These are phyloP conservation scores for Aspergillus caelatus DNA, from an alignment of 2,329 filamentous ascomycete genomes.

Conservation along the genomic window DNA sequence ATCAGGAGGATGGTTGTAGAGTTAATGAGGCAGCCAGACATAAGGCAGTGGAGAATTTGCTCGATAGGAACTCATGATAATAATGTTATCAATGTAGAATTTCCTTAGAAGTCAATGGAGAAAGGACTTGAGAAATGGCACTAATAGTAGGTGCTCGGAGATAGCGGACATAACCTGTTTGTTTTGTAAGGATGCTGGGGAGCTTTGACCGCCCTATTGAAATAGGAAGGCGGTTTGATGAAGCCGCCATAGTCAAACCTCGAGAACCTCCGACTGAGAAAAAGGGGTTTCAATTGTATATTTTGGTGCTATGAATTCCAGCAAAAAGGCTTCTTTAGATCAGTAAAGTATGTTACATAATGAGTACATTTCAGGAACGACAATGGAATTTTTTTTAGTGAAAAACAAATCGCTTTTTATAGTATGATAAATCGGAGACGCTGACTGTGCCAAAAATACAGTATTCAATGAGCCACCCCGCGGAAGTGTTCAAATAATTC, in stretches of 20 bases:
- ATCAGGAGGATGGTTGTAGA: neutral
- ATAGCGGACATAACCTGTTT: constrained; percentile 15
- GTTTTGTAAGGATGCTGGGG: neutral
- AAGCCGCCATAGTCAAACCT: neutral
- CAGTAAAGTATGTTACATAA: neutral
- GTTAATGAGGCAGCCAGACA: neutral
- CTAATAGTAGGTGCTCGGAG: constrained; percentile 3
- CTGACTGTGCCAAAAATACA: neutral
- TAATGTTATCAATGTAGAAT: neutral
- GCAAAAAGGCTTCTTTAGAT: neutral
- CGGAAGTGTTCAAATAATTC: neutral
- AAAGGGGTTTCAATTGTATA: neutral
- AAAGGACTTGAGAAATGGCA: too few species aligned
- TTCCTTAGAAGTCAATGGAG: too few species aligned
- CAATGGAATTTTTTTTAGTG: neutral
- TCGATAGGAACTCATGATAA: neutral
- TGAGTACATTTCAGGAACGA: neutral
- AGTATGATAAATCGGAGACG: neutral
- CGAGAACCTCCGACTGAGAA: neutral
- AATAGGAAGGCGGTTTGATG: neutral
- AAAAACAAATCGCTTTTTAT: neutral
- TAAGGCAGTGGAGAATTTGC: neutral
- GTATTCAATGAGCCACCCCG: neutral
- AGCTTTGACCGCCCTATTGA: neutral
- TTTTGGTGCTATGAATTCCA: neutral